These are phyloP conservation scores for Triangularia setosa DNA, from an alignment of 2,329 filamentous ascomycete genomes.

Conservation along the genomic window DNA sequence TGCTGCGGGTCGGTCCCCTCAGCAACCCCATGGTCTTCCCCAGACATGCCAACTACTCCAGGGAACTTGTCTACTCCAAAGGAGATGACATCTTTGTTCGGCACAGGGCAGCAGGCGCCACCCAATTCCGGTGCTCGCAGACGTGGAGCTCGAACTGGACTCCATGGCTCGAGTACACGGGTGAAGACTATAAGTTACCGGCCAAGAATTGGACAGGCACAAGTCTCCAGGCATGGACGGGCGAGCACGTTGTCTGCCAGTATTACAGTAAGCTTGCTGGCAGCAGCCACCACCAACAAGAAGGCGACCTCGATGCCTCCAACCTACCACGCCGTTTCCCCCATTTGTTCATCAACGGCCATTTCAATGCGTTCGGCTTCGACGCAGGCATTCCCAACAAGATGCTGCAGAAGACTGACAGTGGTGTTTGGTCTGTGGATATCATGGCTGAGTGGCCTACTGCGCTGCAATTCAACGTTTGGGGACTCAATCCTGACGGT, in stretches of 20 bases:
- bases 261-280: slow-evolving; percentile 57
- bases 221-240: slow-evolving; percentile 52
- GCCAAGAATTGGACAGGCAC: slow-evolving; percentile 55
- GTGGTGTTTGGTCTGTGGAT: slow-evolving; percentile 53
- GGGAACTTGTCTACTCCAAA: slow-evolving; percentile 42
- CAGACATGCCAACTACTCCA: slow-evolving; percentile 53
- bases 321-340: slow-evolving; percentile 50
- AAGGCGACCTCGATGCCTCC: slow-evolving; percentile 47
- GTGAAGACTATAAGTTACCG: slow-evolving; percentile 49
- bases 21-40: slow-evolving; percentile 60
- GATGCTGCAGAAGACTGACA: slow-evolving; percentile 40
- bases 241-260: slow-evolving; percentile 58
- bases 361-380: slow-evolving; percentile 60
- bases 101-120: slow-evolving; percentile 57
- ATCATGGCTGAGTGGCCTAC: slow-evolving; percentile 62
- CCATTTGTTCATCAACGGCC: slow-evolving; percentile 58
- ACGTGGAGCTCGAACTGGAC: slow-evolving; percentile 59
- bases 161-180: slow-evolving; percentile 55
- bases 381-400: slow-evolving; percentile 55
- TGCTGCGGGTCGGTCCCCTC: slow-evolving; percentile 53
- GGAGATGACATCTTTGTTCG: slow-evolving; percentile 42
- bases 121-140: slow-evolving; percentile 57
- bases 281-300: slow-evolving; percentile 56
- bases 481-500: slow-evolving; percentile 62
- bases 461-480: slow-evolving; percentile 58